These are phyloP conservation scores for Sporothrix inflata DNA, from an alignment of 2,329 filamentous ascomycete genomes.

Conservation along the genomic window DNA sequence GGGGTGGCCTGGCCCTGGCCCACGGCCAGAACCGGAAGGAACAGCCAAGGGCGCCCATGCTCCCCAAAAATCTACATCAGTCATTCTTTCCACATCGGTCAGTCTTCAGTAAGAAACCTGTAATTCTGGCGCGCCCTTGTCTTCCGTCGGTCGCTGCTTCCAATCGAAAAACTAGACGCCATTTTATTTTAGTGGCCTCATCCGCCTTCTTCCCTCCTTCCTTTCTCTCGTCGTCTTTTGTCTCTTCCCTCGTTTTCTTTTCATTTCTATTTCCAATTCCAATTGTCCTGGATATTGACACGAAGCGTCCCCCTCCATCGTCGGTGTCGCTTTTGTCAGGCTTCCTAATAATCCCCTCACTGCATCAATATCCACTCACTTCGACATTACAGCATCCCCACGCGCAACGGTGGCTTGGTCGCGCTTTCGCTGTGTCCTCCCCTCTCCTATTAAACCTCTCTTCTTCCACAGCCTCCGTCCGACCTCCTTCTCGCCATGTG, in stretches of 20 bases:
- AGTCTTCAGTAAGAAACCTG: conserved; percentile 23
- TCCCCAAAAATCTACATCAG: conserved; percentile 1
- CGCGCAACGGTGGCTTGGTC: conserved; percentile 24
- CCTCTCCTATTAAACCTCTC: conserved; percentile 18
- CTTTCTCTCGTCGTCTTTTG: neutral
- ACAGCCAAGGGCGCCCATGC: neutral
- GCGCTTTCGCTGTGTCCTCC: conserved; percentile 21
- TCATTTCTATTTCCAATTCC: conserved; percentile 4
- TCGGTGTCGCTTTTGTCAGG: conserved; percentile 8
- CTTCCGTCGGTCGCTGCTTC: conserved; percentile 18
- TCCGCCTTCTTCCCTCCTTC: conserved; percentile 10
- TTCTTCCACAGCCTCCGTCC: conserved; percentile 5
- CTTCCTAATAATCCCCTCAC: conserved; percentile 5
- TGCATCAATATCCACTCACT: neutral
- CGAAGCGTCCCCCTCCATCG: neutral
- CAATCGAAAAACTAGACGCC: conserved; percentile 18
- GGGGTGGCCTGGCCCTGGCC: neutral
- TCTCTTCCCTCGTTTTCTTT: no score
- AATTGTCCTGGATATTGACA: conserved; percentile 6
- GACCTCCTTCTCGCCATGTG: conserved; percentile 19
- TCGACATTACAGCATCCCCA: neutral
- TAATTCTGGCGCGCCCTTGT: neutral
- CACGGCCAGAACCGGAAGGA: conserved; percentile 30
- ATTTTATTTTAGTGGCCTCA: conserved; percentile 19
- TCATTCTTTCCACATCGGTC: conserved; percentile 22